Base-by-base conservation (phyloP, 306 rosid genomes). In the Corylus avellana region DNA sequence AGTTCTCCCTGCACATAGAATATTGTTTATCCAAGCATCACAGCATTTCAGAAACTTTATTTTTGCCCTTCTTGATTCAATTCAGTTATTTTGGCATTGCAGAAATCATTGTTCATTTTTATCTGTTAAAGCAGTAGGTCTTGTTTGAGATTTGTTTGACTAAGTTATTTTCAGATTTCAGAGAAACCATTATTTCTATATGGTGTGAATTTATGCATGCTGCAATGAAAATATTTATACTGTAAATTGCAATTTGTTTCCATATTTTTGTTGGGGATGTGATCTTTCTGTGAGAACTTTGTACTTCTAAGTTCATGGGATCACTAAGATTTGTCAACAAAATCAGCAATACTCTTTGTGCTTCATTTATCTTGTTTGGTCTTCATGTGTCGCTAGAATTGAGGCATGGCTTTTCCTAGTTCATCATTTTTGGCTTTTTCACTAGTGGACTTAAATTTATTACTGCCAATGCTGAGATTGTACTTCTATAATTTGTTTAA, bases 401-500 rank as follows among this genome's bases (percentile, higher is more conserved):
- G 70, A 29, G 70, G 44, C 51, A 9, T 39, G 29, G 51, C 72
- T 25, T 67, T 39, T 67, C 49, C 50, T 71, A 50, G 57, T 17
- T 5, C 20, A 47, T 50, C 11, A 12, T 70, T 11, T 35, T 70
- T 5, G 54, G 67, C 37, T 39, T 35, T 29, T 37, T 37, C 47
- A 44, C 49, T 56, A 59, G 13, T 74, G 9, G 7, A 35, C 59
- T 80, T 73, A 56, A 63, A 71, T 80, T 70, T 62, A 46, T 75
- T 74, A 66, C 48, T 78, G 18, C n/a, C n/a, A 66, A 32, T 72
- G 29, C 10, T 50, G 75, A 20, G 51, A 39, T 39, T 22, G 8
- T 69, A 47, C 1, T 75, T 58, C 0, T 37, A 74, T 42, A 7
- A 70, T 85, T 20, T 66, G 49, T 77, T 76, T 74, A 69, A 61